phyloP scores from a whole-genome alignment of 306 rosid species.

The Delonix regia region DNA sequence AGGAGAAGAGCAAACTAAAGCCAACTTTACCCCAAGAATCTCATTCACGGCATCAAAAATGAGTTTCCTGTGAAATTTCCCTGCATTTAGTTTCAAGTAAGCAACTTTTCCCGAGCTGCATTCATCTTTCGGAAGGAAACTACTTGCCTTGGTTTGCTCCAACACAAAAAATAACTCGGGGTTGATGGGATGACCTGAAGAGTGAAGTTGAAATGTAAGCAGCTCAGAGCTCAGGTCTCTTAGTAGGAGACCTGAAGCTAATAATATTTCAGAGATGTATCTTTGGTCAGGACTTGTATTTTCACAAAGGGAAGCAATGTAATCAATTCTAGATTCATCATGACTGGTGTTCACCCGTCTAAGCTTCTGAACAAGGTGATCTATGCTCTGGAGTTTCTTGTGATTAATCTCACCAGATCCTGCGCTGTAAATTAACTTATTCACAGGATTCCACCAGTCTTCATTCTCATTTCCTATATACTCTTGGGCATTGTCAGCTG shows the following conservation, averaged over 20 bases:
- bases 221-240: constrained; percentile 73
- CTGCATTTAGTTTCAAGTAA: constrained; percentile 41
- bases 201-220: constrained; percentile 73
- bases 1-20: constrained; percentile 35
- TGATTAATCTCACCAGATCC: constrained; percentile 66
- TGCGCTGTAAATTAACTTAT: constrained; percentile 36
- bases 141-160: constrained; percentile 88
- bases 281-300: constrained; percentile 79
- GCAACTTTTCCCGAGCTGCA: constrained; percentile 40
- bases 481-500: constrained; percentile 60
- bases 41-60: constrained; percentile 87
- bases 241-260: constrained; percentile 85
- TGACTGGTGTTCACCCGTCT: constrained; percentile 71
- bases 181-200: constrained; percentile 80
- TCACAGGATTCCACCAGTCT: constrained; percentile 62
- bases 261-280: constrained; percentile 80
- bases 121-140: constrained; percentile 61
- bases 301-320: constrained; percentile 82
- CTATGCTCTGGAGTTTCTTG: constrained; percentile 74
- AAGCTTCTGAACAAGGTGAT: constrained; percentile 81
- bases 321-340: constrained; percentile 76
- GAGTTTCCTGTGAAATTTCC: constrained; percentile 73
- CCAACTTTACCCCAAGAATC: constrained; percentile 61
- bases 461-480: constrained; percentile 42
- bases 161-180: constrained; percentile 83